Conservation (phyloP, 1,284 basidiomycete species). For the Ceratobasidium sp. region DNA sequence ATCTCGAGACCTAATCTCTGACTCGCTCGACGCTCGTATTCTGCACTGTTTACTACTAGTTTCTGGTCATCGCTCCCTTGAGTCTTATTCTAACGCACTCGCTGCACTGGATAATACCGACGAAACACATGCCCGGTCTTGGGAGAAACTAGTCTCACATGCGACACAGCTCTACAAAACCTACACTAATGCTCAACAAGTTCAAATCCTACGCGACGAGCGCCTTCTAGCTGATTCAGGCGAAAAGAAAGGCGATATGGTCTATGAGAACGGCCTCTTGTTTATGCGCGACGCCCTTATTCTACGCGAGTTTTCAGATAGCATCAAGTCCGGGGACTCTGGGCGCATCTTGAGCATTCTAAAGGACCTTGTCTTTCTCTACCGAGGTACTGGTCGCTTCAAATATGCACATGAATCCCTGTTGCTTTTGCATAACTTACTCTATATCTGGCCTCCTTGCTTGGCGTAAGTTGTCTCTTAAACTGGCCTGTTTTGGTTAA, state of each 20-base stretch:
- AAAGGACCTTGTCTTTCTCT: constrained; percentile 57
- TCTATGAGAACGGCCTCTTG: constrained; percentile 58
- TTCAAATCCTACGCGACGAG: constrained; percentile 3
- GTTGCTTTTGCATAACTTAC: constrained; percentile 59
- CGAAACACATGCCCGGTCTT: constrained; percentile 17
- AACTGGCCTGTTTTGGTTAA: no score
- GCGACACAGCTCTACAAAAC: background rate
- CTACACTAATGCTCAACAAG: background rate
- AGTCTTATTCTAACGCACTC: constrained; percentile 51
- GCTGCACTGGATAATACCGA: background rate
- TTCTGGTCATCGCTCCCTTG: constrained; percentile 50
- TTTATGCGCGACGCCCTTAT: constrained; percentile 59
- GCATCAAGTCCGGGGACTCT: constrained; percentile 58
- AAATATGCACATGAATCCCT: constrained; percentile 63
- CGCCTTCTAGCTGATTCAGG: constrained; percentile 18
- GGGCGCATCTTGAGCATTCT: constrained; percentile 57
- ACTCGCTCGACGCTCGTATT: constrained; percentile 57
- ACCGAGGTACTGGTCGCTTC: constrained; percentile 55
- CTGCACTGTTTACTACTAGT: constrained; percentile 58
- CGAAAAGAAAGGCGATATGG: constrained; percentile 55
- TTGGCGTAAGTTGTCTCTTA: no score
- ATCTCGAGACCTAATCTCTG: constrained; percentile 58
- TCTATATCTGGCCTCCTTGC: constrained; percentile 58
- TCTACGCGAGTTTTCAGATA: constrained; percentile 57
- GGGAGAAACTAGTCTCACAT: constrained; percentile 42